Conservation (phyloP, 2,329 filamentous ascomycete species). For the Penicillium occitanis region DNA sequence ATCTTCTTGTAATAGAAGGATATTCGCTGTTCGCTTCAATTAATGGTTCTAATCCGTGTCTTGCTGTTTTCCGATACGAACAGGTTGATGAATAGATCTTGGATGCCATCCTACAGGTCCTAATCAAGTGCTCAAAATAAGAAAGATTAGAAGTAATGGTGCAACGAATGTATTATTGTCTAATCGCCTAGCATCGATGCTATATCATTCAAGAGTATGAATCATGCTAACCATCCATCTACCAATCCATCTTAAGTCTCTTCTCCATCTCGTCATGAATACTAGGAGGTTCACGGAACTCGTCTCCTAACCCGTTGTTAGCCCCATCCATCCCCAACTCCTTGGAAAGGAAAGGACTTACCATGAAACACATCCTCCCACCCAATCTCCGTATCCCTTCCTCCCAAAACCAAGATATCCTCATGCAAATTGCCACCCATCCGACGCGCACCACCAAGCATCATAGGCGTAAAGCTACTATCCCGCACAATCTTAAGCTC, state of each 20-base stretch:
- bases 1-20: background rate
- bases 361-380: conserved; percentile 96
- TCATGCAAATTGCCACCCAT: conserved; percentile 69
- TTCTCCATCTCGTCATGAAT: conserved; percentile 94
- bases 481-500: conserved; percentile 84
- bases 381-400: conserved; percentile 70
- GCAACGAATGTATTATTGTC: conserved; percentile 16
- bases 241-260: conserved; percentile 73
- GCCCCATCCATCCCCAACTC: background rate
- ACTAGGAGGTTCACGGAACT: conserved; percentile 66
- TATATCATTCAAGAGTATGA: background rate
- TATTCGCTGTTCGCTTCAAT: background rate
- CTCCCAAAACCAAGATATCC: conserved; percentile 71
- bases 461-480: conserved; percentile 71
- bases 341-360: conserved; percentile 32
- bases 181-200: background rate
- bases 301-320: conserved; percentile 53
- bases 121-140: background rate
- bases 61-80: background rate
- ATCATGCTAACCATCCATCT: conserved; percentile 7
- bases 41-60: background rate
- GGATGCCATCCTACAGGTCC: background rate
- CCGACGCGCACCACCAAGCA: conserved; percentile 57
- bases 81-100: background rate
- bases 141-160: background rate